Conservation (phyloP, 2,329 filamentous ascomycete species). For the Calonectria hawksworthii region DNA sequence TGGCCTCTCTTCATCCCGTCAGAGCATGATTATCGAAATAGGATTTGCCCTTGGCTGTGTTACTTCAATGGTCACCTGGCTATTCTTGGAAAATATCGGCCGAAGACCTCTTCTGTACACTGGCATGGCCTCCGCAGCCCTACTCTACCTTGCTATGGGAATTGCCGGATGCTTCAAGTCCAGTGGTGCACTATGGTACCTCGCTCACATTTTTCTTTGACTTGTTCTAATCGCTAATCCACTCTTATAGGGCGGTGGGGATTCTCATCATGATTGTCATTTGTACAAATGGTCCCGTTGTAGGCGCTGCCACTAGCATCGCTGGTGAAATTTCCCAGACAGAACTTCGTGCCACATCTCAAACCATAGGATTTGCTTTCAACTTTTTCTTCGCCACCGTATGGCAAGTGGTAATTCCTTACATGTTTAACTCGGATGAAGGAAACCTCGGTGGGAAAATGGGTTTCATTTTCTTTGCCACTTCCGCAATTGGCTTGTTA, state of each 20-base stretch:
- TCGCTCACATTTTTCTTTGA: neutral
- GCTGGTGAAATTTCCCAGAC: neutral
- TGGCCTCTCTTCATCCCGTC: neutral
- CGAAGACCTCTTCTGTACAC: neutral
- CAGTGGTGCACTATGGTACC: neutral
- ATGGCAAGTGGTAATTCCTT: neutral
- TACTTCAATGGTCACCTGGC: neutral
- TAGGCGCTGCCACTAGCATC: neutral
- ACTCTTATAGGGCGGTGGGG: neutral
- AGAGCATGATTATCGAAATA: neutral
- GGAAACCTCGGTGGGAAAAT: neutral
- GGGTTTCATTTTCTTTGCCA: neutral
- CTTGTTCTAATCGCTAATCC: neutral
- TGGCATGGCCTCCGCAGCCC: neutral
- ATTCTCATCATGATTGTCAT: neutral
- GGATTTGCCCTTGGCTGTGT: neutral
- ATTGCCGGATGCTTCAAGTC: neutral
- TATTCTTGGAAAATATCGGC: neutral
- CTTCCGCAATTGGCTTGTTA: neutral
- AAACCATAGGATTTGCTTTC: neutral
- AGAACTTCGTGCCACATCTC: neutral
- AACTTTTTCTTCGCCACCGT: neutral
- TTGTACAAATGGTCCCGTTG: neutral
- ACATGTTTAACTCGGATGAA: slow-evolving; percentile 11
- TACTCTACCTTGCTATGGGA: neutral